Evolutionary conservation across 2,329 filamentous ascomycete genomes (phyloP).

Genomic region (Botrytis hyacinthi): DNA sequence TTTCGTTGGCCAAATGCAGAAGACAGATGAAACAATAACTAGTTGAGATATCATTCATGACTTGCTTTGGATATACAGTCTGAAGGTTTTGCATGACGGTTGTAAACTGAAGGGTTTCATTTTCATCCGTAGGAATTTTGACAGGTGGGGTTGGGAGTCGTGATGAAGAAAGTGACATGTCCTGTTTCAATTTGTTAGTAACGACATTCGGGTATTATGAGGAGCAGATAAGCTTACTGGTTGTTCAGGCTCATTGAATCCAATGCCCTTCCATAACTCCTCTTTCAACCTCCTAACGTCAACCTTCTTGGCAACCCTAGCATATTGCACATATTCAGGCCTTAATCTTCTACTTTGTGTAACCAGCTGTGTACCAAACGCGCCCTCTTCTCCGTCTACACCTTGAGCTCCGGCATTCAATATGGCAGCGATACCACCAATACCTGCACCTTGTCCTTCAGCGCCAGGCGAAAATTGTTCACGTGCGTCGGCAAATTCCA

Average conservation of each 20-base stretch:
- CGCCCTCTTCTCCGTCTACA: conserved; percentile 39
- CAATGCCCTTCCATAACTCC: conserved; percentile 68
- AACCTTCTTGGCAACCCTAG: conserved; percentile 68
- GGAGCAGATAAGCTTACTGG: conserved; percentile 42
- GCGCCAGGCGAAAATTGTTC: conserved; percentile 72
- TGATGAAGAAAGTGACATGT: conserved; percentile 20
- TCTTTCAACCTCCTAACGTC: conserved; percentile 68
- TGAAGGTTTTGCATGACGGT: conserved; percentile 87
- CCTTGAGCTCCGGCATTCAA: conserved; percentile 49
- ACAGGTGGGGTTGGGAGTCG: conserved; percentile 41
- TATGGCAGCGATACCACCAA: conserved; percentile 51
- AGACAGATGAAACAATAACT: conserved; percentile 87
- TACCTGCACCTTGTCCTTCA: conserved; percentile 45
- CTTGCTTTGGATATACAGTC: conserved; percentile 77
- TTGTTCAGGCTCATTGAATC: conserved; percentile 50
- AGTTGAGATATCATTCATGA: conserved; percentile 92
- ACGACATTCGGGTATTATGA: neutral
- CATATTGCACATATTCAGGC: conserved; percentile 70
- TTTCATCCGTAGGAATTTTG: conserved; percentile 39
- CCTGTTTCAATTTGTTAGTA: conserved; percentile 9
- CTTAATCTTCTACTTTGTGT: conserved; percentile 61
- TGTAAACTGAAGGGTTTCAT: conserved; percentile 73
- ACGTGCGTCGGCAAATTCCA: conserved; percentile 75
- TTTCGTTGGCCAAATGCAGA: conserved; percentile 73
- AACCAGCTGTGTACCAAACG: conserved; percentile 66